These are phyloP conservation scores for Eremothecium cymbalariae DNA, from an alignment of 1,139 yeast genomes.

Conservation along the genomic window DNA sequence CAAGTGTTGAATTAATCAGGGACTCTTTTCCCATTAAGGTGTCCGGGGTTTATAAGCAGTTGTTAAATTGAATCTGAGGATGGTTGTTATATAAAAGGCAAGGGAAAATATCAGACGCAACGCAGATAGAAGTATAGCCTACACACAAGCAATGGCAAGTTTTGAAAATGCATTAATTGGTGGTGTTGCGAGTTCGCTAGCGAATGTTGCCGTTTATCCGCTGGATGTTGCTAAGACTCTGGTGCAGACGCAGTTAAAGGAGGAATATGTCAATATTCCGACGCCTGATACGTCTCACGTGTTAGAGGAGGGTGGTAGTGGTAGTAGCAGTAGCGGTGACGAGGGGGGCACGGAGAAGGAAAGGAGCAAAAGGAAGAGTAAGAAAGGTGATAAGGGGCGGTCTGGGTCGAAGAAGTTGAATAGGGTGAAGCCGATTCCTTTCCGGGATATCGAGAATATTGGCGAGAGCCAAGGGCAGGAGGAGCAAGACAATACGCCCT, in stretches of 20 bases:
- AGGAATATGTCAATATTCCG: slow-evolving; percentile 13
- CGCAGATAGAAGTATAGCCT: too few relatives aligned
- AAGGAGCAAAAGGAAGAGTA: too few relatives aligned
- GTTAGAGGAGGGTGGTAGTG: slow-evolving; percentile 10
- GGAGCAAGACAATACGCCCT: slow-evolving; percentile 26
- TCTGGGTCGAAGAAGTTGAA: not conserved
- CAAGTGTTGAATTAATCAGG: too few relatives aligned
- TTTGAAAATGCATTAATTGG: slow-evolving; percentile 77
- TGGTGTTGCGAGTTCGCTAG: slow-evolving; percentile 74
- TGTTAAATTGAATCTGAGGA: too few relatives aligned
- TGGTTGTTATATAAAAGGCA: slow-evolving; percentile 4
- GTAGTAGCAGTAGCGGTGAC: slow-evolving; percentile 3
- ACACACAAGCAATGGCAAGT: slow-evolving; percentile 34
- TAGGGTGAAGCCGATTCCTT: not conserved
- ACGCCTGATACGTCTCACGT: not conserved
- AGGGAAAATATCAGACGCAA: slow-evolving; percentile 3
- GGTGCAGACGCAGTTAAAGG: slow-evolving; percentile 53
- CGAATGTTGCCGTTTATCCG: slow-evolving; percentile 74
- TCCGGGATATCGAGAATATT: slow-evolving; percentile 3
- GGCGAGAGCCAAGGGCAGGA: too few relatives aligned
- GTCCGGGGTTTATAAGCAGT: slow-evolving; percentile 1
- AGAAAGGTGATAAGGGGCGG: not conserved
- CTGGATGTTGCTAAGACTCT: slow-evolving; percentile 65
- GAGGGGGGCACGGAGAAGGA: too few relatives aligned
- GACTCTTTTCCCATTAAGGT: too few relatives aligned